Percentiles rank a stretch among this genome's conserved stretches.
Conservation (phyloP, 2,329 filamentous ascomycete genomes). For the Calonectria honghensis region DNA sequence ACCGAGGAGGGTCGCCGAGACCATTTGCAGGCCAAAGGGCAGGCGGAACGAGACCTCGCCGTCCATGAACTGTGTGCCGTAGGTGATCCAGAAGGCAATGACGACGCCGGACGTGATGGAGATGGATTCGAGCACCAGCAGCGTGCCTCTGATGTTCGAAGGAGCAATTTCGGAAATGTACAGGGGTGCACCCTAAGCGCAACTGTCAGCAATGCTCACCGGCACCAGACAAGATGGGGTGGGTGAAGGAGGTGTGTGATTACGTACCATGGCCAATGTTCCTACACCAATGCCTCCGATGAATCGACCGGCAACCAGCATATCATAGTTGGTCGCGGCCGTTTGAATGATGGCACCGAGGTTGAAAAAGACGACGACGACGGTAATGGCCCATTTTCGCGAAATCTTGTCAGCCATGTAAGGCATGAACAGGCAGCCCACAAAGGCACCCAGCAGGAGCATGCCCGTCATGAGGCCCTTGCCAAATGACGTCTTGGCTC, state of each 20-base stretch:
- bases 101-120: conserved; percentile 58
- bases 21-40: conserved; percentile 66
- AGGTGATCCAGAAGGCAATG: conserved; percentile 56
- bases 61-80: conserved; percentile 66
- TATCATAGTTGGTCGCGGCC: conserved; percentile 66
- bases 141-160: conserved; percentile 54
- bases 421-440: conserved; percentile 41
- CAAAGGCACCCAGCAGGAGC: conserved; percentile 41
- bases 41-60: conserved; percentile 66
- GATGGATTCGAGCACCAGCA: conserved; percentile 58
- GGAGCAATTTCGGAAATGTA: conserved; percentile 57
- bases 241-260: background rate
- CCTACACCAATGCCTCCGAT: conserved; percentile 73
- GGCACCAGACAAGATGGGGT: background rate
- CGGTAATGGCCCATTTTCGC: conserved; percentile 72
- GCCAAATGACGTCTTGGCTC: conserved; percentile 48
- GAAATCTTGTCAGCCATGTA: conserved; percentile 59
- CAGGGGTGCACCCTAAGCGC: conserved; percentile 43
- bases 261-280: conserved; percentile 67
- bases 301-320: conserved; percentile 73
- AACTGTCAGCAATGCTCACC: background rate
- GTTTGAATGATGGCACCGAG: conserved; percentile 72
- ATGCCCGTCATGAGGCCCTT: conserved; percentile 58
- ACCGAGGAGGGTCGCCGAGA: conserved; percentile 51
- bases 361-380: conserved; percentile 71